phyloP scores from a whole-genome alignment of 2,329 filamentous ascomycete genomes.

The Colletotrichum euphorbiae region DNA sequence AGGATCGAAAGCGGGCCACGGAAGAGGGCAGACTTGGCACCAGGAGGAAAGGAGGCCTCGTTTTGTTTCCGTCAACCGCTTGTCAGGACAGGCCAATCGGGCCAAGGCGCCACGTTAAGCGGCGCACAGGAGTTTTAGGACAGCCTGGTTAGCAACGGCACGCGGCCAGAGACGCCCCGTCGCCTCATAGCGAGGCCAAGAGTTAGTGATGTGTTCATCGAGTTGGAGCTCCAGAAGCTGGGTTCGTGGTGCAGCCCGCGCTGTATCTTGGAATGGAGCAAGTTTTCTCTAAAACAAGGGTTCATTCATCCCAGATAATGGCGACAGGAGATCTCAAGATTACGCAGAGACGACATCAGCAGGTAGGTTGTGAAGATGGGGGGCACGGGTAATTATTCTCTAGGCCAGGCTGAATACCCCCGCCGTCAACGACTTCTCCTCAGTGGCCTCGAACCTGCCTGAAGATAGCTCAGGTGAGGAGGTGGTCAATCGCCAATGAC shows the following conservation, averaged over 20 bases:
- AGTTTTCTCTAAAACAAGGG: neutral
- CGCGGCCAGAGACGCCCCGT: conserved; percentile 4
- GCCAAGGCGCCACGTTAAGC: conserved; percentile 3
- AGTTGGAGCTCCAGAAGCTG: conserved; percentile 21
- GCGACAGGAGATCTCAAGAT: no score
- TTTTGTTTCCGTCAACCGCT: conserved; percentile 12
- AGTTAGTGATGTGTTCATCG: conserved; percentile 1
- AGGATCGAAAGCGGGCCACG: neutral
- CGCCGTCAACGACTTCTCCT: neutral
- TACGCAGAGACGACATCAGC: no score
- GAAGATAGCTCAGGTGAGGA: conserved; percentile 13
- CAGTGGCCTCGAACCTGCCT: neutral
- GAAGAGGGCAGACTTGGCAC: conserved; percentile 9
- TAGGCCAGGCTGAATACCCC: no score
- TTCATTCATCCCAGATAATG: no score
- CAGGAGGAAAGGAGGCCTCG: conserved; percentile 22
- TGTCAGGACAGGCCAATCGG: conserved; percentile 17
- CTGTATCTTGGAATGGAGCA: conserved; percentile 8
- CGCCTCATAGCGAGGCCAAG: conserved; percentile 3
- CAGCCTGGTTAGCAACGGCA: conserved; percentile 3
- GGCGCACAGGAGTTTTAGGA: neutral
- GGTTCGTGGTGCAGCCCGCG: conserved; percentile 17
- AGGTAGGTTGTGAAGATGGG: no score
- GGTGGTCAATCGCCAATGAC: conserved; percentile 5
- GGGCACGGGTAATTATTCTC: no score